Evolutionary conservation across 108 stramenopile species (phyloP), one percentile per base, ranked within the genome.

Genomic region (Skeletonema potamos): DNA sequence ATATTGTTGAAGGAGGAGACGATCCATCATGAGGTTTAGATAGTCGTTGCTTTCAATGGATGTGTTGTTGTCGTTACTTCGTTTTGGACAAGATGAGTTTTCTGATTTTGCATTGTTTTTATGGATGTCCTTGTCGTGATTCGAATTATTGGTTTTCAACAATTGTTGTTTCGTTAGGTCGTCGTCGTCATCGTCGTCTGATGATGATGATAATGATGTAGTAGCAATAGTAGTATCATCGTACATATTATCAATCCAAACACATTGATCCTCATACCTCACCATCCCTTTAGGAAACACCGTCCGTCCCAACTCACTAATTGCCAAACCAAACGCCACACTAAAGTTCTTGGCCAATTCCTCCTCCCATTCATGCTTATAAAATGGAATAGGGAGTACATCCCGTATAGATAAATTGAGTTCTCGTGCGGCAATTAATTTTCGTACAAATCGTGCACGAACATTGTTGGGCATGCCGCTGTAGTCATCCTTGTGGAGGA

Each of bases 341-440:
- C 30, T 51, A 57, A 68, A 68, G 22, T 68, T 56, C 30, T 18
- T 27, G 13, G 67, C 54, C 56, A 68, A 32, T 10, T 55, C 55
- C 36, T 32, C 17, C 55, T 68, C 67, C 67, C 67, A 68, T 17
- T 68, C 67, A 41, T 57, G 55, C 32, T 12, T 27, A 10, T 68
- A 33, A 56, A 57, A 57, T 9, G 55, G 55, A 12, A 68, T 24
- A 9, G 67, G 67, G 6, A 68, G 26, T 9, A 39, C 56, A 58
- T 68, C 20, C 67, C 54, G 58, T n/a, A 58, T 12, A 0, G 33
- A 28, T 3, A 68, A 28, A 32, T 68, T 58, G 48, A 68, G 33
- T 34, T 68, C 67, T 7, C 54, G 55, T 5, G 36, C 34, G 8
- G 67, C 67, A 13, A 68, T 56, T 7, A 68, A 29, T 54, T 36